Conservation (phyloP, 805 yeast species). For the Candida suzukii region DNA sequence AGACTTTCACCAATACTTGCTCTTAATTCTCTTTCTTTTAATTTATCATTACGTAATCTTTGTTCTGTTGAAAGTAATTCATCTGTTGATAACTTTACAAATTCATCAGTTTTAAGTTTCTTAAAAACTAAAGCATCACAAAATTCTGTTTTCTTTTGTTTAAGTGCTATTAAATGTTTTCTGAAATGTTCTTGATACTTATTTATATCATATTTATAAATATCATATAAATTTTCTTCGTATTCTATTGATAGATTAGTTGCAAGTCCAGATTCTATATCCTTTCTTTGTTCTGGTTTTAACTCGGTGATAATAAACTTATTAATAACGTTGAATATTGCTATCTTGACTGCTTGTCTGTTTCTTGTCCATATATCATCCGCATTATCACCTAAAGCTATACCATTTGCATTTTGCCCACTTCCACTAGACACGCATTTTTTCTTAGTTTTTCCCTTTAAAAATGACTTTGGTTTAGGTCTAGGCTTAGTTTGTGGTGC, state of each 20-base stretch:
- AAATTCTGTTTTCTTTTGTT: slow-evolving; percentile 19
- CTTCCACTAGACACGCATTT: not conserved
- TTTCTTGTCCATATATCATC: slow-evolving; percentile 20
- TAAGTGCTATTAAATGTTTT: slow-evolving; percentile 25
- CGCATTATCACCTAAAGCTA: slow-evolving; percentile 15
- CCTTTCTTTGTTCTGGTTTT: not conserved
- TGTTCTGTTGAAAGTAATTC: slow-evolving; percentile 22
- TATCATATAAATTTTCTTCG: slow-evolving; percentile 16
- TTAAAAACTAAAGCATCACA: slow-evolving; percentile 7
- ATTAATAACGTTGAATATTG: slow-evolving; percentile 12
- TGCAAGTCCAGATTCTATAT: not conserved
- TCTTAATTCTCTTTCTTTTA: slow-evolving; percentile 23
- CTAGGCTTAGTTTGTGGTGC: no score
- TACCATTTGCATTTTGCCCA: not conserved
- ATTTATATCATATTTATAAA: slow-evolving; percentile 9
- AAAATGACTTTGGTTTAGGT: no score
- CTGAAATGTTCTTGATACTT: slow-evolving; percentile 20
- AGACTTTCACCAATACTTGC: slow-evolving; percentile 17
- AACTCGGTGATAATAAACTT: not conserved
- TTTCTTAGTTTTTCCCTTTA: not conserved
- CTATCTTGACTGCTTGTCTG: slow-evolving; percentile 16
- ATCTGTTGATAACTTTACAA: slow-evolving; percentile 12
- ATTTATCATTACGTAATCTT: slow-evolving; percentile 18
- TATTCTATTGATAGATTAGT: slow-evolving; percentile 12
- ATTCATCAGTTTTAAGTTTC: slow-evolving; percentile 12